A percentile compares a stretch with the other conserved stretches of the same genome.
These are phyloP conservation scores for Trichomonas tenax DNA, from an alignment of 208 protist species.

Conservation along the genomic window DNA sequence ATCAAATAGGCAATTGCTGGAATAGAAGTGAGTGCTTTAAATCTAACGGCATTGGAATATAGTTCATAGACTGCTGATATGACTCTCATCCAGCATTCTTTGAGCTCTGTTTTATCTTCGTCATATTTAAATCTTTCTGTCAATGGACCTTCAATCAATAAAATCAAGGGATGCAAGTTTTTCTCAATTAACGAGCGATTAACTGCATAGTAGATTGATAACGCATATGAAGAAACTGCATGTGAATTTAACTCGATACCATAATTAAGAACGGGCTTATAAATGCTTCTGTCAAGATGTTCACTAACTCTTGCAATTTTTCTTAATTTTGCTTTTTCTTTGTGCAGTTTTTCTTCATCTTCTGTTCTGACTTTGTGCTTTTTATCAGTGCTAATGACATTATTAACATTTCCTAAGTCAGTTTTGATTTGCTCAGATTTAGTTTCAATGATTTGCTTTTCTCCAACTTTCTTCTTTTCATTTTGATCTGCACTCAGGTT, in stretches of 20 bases:
- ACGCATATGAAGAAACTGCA: not conserved
- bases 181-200: not conserved
- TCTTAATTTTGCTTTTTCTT: not conserved
- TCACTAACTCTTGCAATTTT: not conserved
- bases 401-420: not conserved
- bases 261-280: not conserved
- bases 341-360: not conserved
- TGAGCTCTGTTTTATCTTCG: not conserved
- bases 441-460: not conserved
- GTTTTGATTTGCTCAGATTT: not conserved
- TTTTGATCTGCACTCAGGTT: no score
- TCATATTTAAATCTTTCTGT: not conserved
- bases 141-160: not conserved
- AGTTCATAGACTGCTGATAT: not conserved
- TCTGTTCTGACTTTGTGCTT: not conserved
- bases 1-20: not conserved
- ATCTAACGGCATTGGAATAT: not conserved
- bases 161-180: not conserved
- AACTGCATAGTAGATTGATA: not conserved
- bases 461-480: not conserved
- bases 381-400: not conserved
- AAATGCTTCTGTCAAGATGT: not conserved
- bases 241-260: not conserved
- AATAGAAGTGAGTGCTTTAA: not conserved
- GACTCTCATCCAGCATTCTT: not conserved